phyloP scores from a whole-genome alignment of 495 filamentous ascomycete species.

The Elasticomyces elasticus region DNA sequence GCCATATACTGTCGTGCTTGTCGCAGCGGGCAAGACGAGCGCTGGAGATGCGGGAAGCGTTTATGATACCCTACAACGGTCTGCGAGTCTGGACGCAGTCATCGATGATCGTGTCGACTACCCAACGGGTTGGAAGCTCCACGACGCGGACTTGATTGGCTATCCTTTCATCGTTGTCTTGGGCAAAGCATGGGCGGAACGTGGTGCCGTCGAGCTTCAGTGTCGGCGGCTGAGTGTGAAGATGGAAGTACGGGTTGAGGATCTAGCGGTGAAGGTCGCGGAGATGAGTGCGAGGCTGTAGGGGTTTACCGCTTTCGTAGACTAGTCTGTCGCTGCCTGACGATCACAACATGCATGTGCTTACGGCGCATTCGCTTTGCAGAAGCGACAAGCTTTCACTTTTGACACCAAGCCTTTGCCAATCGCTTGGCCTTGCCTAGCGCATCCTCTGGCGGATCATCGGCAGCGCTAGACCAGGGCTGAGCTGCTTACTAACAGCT shows the following conservation, averaged over 20 bases:
- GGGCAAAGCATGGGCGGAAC: conserved; percentile 61
- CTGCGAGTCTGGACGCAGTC: conserved; percentile 45
- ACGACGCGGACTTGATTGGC: conserved; percentile 79
- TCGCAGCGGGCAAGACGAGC: conserved; percentile 38
- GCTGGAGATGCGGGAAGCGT: conserved; percentile 41
- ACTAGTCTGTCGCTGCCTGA: no score
- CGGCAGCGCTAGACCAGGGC: no score
- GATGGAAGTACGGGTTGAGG: conserved; percentile 2
- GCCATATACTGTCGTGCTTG: conserved; percentile 70
- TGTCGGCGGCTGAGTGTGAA: conserved; percentile 48
- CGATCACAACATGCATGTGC: no score
- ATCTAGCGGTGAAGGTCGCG: conserved; percentile 3
- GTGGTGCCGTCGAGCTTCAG: conserved; percentile 62
- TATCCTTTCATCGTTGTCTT: conserved; percentile 75
- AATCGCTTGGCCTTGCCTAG: no score
- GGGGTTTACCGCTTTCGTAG: no score
- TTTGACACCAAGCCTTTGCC: no score
- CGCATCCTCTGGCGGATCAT: no score
- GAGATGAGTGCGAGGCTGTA: conserved; percentile 4
- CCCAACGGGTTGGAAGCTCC: conserved; percentile 69
- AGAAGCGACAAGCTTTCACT: no score
- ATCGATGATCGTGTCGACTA: conserved; percentile 63
- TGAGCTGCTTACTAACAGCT: no score
- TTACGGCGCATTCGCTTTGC: no score
- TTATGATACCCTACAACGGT: conserved; percentile 38